A percentile compares a stretch with the other conserved stretches of the same genome.
These are phyloP conservation scores for Capronia americana DNA, from an alignment of 2,329 filamentous ascomycete genomes.

Conservation along the genomic window DNA sequence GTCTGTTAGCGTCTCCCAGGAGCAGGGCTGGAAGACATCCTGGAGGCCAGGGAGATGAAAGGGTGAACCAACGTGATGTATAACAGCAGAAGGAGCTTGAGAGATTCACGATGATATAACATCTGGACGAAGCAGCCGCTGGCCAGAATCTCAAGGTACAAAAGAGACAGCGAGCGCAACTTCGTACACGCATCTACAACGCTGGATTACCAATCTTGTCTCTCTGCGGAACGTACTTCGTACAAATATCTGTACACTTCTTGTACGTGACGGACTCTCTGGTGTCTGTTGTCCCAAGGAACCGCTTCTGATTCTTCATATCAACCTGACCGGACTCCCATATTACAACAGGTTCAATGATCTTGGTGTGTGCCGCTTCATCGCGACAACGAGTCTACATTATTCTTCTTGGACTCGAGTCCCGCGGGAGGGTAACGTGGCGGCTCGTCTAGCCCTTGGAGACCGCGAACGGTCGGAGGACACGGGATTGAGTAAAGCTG, in stretches of 20 bases:
- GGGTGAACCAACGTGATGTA: background rate
- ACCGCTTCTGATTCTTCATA: background rate
- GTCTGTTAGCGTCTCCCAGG: background rate
- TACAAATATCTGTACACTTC: background rate
- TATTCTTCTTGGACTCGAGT: background rate
- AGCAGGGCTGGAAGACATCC: background rate
- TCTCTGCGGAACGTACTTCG: background rate
- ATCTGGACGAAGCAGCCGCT: background rate
- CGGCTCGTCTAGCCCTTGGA: constrained; percentile 12
- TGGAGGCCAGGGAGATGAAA: background rate
- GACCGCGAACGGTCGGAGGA: constrained; percentile 5
- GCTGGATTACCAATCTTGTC: background rate
- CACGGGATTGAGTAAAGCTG: background rate
- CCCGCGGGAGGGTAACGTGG: constrained; percentile 9
- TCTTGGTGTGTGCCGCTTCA: too few species aligned
- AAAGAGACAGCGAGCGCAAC: background rate
- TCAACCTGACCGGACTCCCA: background rate
- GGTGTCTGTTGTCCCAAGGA: background rate
- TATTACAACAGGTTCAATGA: background rate
- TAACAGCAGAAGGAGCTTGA: background rate
- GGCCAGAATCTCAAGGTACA: background rate
- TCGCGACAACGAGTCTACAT: background rate
- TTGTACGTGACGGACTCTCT: background rate
- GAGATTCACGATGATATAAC: background rate
- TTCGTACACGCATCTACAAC: background rate